Conservation (phyloP, 2,329 filamentous ascomycete species). For the Ceratocystis lukuohia region DNA sequence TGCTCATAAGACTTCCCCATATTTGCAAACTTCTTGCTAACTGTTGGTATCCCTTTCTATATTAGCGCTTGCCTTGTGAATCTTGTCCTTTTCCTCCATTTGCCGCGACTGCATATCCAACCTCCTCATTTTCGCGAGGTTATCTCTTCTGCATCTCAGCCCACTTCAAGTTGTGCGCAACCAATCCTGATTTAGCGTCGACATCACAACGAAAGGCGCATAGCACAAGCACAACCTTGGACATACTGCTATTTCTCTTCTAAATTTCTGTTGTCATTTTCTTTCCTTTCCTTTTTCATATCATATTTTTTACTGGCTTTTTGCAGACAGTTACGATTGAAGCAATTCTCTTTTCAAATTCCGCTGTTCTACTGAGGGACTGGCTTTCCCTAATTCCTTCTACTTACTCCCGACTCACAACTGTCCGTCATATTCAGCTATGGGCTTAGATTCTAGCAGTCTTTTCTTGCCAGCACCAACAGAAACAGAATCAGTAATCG, state of each 20-base stretch:
- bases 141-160: background rate
- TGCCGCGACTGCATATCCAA: constrained; percentile 6
- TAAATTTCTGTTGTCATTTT: background rate
- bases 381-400: constrained; percentile 20
- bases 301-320: background rate
- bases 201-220: background rate
- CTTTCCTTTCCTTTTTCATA: background rate
- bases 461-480: constrained; percentile 62
- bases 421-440: constrained; percentile 24
- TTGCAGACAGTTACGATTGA: background rate
- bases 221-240: background rate
- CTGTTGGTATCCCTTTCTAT: background rate
- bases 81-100: background rate
- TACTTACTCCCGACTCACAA: background rate
- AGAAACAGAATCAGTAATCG: constrained; percentile 34
- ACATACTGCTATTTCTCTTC: background rate
- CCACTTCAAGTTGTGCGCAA: background rate
- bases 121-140: background rate
- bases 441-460: constrained; percentile 45
- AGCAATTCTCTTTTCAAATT: background rate
- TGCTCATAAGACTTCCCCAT: too few relatives aligned
- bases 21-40: background rate
- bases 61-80: background rate
- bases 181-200: background rate
- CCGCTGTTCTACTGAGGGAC: background rate